These are phyloP conservation scores for Fusarium brachygibbosum DNA, from an alignment of 2,329 filamentous ascomycete species.

Conservation along the genomic window DNA sequence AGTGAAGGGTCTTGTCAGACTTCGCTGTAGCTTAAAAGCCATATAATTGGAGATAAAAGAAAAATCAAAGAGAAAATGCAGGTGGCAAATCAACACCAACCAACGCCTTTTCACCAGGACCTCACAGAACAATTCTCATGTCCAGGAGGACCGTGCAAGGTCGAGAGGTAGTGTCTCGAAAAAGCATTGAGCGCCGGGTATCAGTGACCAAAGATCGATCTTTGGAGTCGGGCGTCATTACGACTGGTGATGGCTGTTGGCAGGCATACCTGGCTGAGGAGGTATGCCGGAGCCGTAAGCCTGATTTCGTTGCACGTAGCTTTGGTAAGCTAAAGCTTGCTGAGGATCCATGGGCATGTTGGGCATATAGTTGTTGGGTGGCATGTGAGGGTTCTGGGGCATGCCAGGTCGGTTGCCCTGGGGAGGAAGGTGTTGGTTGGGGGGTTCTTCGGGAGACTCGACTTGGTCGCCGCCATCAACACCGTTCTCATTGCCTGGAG, in stretches of 20 bases:
- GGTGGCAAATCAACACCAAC: constrained; percentile 55
- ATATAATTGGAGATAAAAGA: constrained; percentile 38
- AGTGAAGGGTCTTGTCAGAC: constrained; percentile 17
- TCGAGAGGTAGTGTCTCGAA: constrained; percentile 54
- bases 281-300: constrained; percentile 83
- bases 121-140: constrained; percentile 56
- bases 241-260: constrained; percentile 85
- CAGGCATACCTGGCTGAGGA: constrained; percentile 81
- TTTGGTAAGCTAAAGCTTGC: constrained; percentile 85
- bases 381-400: constrained; percentile 74
- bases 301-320: constrained; percentile 80
- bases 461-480: constrained; percentile 81
- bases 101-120: constrained; percentile 57
- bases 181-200: constrained; percentile 72
- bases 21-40: constrained; percentile 35
- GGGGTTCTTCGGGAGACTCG: constrained; percentile 91
- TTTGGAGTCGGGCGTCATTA: constrained; percentile 57
- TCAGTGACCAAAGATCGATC: constrained; percentile 58
- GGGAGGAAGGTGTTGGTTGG: constrained; percentile 80
- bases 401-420: constrained; percentile 72
- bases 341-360: constrained; percentile 79
- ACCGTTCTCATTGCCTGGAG: constrained; percentile 83
- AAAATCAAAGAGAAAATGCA: constrained; percentile 48
- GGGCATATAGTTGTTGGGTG: constrained; percentile 69
- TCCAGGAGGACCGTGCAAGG: constrained; percentile 47